phyloP scores from a whole-genome alignment of 306 rosid genomes.

The Purshia tridentata region DNA sequence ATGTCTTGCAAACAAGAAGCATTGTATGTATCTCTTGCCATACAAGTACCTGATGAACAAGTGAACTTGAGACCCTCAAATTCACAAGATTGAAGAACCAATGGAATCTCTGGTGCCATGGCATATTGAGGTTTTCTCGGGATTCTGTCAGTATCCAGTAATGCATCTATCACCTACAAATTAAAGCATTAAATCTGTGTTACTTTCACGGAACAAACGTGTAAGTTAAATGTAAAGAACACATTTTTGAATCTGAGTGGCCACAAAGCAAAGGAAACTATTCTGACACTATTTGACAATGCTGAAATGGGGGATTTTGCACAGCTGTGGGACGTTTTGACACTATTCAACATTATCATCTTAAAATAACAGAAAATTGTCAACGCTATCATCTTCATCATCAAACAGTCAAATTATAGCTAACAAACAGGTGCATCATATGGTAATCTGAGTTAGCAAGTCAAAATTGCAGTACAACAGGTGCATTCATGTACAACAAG shows the following conservation, averaged over 20 bases:
- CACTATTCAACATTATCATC: not conserved
- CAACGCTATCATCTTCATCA: not conserved
- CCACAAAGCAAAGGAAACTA: not conserved
- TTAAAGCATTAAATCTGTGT: constrained; percentile 27
- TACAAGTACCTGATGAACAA: constrained; percentile 74
- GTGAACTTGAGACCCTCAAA: constrained; percentile 65
- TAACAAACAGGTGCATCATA: not conserved
- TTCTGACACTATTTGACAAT: not conserved
- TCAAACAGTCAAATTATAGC: not conserved
- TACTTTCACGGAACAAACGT: not conserved
- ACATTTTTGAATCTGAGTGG: not conserved
- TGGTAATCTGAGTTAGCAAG: too few species aligned
- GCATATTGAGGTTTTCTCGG: constrained; percentile 83
- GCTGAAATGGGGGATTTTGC: not conserved
- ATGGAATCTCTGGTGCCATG: constrained; percentile 82
- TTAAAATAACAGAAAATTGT: not conserved
- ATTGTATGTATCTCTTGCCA: not conserved
- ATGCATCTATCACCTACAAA: constrained; percentile 64
- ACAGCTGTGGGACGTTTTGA: not conserved
- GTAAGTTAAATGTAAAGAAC: not conserved
- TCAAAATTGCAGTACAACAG: too few species aligned
- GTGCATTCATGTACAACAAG: too few species aligned
- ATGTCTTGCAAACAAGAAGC: not conserved
- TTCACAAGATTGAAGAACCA: constrained; percentile 90
- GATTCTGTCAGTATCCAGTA: constrained; percentile 54